Percentiles rank a stretch among this genome's conserved stretches.
phyloP scores from a whole-genome alignment of 2,329 filamentous ascomycete genomes.

The Aspergillus sojae region DNA sequence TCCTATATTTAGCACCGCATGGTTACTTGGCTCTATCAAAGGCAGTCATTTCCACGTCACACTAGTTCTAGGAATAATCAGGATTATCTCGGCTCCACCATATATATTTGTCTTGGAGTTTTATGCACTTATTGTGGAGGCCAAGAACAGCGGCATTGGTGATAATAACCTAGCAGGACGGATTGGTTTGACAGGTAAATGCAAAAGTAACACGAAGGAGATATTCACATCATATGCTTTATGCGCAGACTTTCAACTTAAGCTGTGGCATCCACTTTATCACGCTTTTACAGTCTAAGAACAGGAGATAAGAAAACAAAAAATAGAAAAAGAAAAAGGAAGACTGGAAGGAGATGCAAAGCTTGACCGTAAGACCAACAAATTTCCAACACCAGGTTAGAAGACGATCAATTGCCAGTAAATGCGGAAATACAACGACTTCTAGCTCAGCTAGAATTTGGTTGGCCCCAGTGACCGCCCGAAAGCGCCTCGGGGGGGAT shows the following conservation, averaged over 20 bases:
- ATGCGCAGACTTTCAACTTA: slow-evolving; percentile 33
- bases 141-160: neutral
- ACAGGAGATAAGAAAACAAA: slow-evolving; percentile 17
- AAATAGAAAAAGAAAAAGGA: slow-evolving; percentile 10
- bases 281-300: neutral
- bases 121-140: neutral
- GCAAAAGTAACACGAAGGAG: slow-evolving; percentile 19
- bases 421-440: slow-evolving; percentile 10
- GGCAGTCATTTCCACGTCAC: slow-evolving; percentile 14
- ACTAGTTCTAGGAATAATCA: slow-evolving; percentile 11
- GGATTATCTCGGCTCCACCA: slow-evolving; percentile 10
- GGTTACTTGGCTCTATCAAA: slow-evolving; percentile 10
- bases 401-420: slow-evolving; percentile 28
- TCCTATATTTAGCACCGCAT: slow-evolving; percentile 9
- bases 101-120: slow-evolving; percentile 3
- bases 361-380: slow-evolving; percentile 17
- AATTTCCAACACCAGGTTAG: slow-evolving; percentile 39
- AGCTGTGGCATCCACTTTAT: slow-evolving; percentile 11
- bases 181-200: neutral
- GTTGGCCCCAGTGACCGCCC: slow-evolving; percentile 47
- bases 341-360: slow-evolving; percentile 11
- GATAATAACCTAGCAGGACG: slow-evolving; percentile 4
- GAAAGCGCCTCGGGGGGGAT: slow-evolving; percentile 68
- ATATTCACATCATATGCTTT: slow-evolving; percentile 41
- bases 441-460: slow-evolving; percentile 34